Base-by-base conservation (phyloP, 164 flowering plant genomes). In the Pachysandra terminalis region DNA sequence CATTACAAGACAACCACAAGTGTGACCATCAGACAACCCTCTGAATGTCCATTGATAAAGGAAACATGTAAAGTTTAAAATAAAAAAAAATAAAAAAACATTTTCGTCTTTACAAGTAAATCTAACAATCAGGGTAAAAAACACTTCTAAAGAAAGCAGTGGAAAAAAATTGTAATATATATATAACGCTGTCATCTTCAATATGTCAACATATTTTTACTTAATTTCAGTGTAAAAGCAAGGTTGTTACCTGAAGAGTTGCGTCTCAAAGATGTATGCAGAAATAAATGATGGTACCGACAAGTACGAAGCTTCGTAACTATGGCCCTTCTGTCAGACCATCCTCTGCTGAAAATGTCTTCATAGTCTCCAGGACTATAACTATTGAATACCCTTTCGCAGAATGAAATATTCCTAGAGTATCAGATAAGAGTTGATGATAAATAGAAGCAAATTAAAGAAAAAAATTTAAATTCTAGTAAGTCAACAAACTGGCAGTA, bases 241-340 rank as follows among this genome's bases (percentile, higher is more conserved):
- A 26, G 56, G 21, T 51, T 7, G 19, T n/a, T 9, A 93, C 99
- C 99, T 81, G 98, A 87, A 53, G 87, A 72, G 71, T 87, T 90
- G 75, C 81, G 71, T 64, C 85, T 86, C 79, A 96, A 76, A n/a
- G 99, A 93, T 62, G 81, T 56, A 73, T 96, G 98, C 72, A 96
- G 82, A 81, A 83, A 93, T 59, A 96, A 77, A 82, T 90, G 86
- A 73, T 93, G 98, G 77, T 80, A 88, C 2, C 78, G 87, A 80
- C 90, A 86, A 71, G 96, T 96, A 58, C 96, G 97, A 58, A 96
- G 87, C 81, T 96, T 96, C 48, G 96, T 82, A 63, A 96, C 93
- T 72, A 96, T 59, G 7, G 99, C 99, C 73, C 99, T 82, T 96
- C 99, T 52, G 99, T 92, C 72, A 96, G 72, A 67, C 97, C 87